Percentiles rank a stretch among this genome's conserved stretches.
These are phyloP conservation scores for Raddia guianensis DNA, from an alignment of 176 grass and related monocot species.

Conservation along the genomic window DNA sequence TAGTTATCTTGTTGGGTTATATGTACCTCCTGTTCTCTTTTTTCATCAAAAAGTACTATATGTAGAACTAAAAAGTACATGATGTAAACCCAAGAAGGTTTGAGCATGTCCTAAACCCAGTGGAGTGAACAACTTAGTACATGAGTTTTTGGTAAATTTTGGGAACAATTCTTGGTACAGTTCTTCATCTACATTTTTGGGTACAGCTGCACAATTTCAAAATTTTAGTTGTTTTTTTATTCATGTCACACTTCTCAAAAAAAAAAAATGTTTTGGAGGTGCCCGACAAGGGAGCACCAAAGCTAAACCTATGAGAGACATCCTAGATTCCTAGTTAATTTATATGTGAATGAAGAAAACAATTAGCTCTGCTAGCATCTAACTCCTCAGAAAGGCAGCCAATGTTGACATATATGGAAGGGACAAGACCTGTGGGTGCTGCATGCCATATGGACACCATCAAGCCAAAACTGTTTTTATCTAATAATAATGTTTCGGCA, in stretches of 20 bases:
- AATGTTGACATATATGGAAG: not conserved
- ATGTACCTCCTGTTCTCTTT: not conserved
- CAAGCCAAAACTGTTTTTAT: not conserved
- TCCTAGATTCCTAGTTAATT: not conserved
- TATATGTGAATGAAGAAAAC: not conserved
- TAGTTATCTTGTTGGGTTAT: not conserved
- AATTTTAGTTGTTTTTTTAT: not conserved
- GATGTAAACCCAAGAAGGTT: not conserved
- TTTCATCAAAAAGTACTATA: not conserved
- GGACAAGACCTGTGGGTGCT: not conserved
- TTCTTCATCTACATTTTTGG: not conserved
- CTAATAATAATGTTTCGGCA: not conserved
- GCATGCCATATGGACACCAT: not conserved
- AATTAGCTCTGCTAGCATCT: not conserved
- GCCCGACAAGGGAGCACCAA: not conserved
- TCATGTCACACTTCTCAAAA: not conserved
- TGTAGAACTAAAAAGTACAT: not conserved
- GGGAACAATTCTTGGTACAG: not conserved
- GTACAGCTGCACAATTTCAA: not conserved
- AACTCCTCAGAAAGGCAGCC: not conserved
- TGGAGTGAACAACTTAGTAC: not conserved
- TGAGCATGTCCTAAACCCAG: slow-evolving; percentile 1
- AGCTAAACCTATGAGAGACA: not conserved
- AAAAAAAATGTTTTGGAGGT: not conserved
- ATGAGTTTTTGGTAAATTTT: not conserved